Conservation (phyloP, 2,329 filamentous ascomycete species). For the Penicillium sp. region DNA sequence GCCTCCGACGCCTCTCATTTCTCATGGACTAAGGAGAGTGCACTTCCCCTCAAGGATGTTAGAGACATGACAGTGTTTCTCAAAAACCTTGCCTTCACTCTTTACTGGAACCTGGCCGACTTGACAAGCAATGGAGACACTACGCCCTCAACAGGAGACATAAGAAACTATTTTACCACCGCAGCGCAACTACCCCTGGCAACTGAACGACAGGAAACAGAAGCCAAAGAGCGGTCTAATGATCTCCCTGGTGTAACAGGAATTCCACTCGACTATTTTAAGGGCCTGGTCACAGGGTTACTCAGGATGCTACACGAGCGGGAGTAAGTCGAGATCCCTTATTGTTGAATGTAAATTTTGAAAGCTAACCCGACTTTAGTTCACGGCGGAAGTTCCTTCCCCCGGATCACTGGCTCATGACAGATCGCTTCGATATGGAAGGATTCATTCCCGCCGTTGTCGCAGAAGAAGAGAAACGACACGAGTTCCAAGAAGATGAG, state of each 20-base stretch:
- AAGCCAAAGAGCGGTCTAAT: constrained; percentile 43
- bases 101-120: constrained; percentile 81
- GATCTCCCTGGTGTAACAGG: constrained; percentile 66
- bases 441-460: constrained; percentile 86
- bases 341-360: background rate
- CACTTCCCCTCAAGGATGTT: constrained; percentile 71
- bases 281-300: constrained; percentile 75
- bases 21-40: constrained; percentile 62
- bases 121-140: constrained; percentile 49
- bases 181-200: constrained; percentile 23
- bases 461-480: constrained; percentile 76
- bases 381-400: constrained; percentile 84
- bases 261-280: constrained; percentile 76
- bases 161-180: constrained; percentile 50
- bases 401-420: constrained; percentile 92
- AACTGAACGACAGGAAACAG: constrained; percentile 32
- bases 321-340: constrained; percentile 54
- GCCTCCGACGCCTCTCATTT: constrained; percentile 53
- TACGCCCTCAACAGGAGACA: constrained; percentile 41
- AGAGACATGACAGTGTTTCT: constrained; percentile 77
- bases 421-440: constrained; percentile 80
- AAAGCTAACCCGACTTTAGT: constrained; percentile 28
- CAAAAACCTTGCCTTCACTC: constrained; percentile 84
- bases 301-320: constrained; percentile 89
- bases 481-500: constrained; percentile 66